Evolutionary conservation across 2,329 filamentous ascomycete genomes (phyloP).

Genomic region (Chrysoporthe austroafricana): DNA sequence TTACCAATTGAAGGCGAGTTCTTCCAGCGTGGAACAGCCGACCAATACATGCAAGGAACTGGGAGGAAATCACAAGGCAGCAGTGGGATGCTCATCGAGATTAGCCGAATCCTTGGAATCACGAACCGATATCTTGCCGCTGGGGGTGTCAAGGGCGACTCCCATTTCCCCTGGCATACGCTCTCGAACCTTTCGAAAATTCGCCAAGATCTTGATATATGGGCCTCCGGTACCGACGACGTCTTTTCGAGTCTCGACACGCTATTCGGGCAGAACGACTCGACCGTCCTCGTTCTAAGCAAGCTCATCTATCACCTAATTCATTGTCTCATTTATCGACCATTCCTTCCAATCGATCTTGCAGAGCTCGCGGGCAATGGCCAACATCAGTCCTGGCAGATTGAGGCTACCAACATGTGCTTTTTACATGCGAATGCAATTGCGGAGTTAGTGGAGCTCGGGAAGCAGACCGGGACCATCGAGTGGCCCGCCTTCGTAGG

Average conservation of each 20-base stretch:
- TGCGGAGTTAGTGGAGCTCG: constrained; percentile 78
- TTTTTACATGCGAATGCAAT: constrained; percentile 87
- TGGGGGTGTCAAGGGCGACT: constrained; percentile 85
- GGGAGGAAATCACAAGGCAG: constrained; percentile 75
- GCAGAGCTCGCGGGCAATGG: constrained; percentile 78
- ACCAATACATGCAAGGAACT: constrained; percentile 71
- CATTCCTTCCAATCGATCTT: constrained; percentile 83
- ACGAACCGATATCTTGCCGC: constrained; percentile 84
- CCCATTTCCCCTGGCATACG: constrained; percentile 89
- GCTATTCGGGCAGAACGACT: constrained; percentile 78
- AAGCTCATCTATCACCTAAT: constrained; percentile 87
- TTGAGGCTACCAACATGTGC: constrained; percentile 86
- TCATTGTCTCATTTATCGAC: constrained; percentile 84
- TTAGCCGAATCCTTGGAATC: constrained; percentile 78
- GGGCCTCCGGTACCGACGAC: constrained; percentile 81
- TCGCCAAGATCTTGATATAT: constrained; percentile 80
- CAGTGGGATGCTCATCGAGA: constrained; percentile 81
- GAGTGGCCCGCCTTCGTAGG: constrained; percentile 88
- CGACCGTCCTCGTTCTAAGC: constrained; percentile 77
- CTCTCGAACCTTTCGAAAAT: constrained; percentile 86
- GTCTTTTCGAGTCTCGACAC: constrained; percentile 76
- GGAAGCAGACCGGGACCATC: constrained; percentile 72
- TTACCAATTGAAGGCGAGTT: constrained; percentile 75
- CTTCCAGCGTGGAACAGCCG: constrained; percentile 78
- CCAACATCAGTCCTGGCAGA: constrained; percentile 91